Base-by-base conservation (phyloP, 176 grass and related monocot species). In the Chloris gayana region DNA sequence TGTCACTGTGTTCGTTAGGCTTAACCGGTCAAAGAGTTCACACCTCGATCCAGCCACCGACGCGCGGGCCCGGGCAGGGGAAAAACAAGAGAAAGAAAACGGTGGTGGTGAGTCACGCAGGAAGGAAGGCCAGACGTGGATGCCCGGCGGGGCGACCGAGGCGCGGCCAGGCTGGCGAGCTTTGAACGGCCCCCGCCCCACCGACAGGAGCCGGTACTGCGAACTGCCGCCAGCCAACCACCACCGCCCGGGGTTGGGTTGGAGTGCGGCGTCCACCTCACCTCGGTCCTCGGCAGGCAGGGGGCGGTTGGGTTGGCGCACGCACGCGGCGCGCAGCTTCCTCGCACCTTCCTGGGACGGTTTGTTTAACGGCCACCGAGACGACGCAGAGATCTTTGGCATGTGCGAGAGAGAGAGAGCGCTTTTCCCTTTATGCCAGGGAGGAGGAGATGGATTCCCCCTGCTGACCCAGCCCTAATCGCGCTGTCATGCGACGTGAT, bases 301-400 rank as follows among this genome's bases (percentile, higher is more conserved):
- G 42, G 63, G 76, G 49, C 69, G 69, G 64, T 24, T 41, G 58
- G 69, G 64, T 24, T 41, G 58, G 78, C 79, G 85, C 65, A 76
- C 79, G 67, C 45, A 76, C 79, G 67, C 45, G 80, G 70, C 69
- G 50, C 37, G 87, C 77, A 89, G 72, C 82, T 89, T 89, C 87
- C 21, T 38, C 15, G 87, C 87, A 89, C 2, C 82, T 89, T 89
- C 87, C 82, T 76, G 27, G 87, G 82, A 76, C 82, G 31, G 1
- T 7, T 69, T 51, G 60, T 83, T 78, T 67, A 44, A 12, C 19
- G 54, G 2, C 21, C 22, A n/a, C 22, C 42, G 37, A 14, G 37
- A 34, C n/a, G 14, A 8, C 42, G 22, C 11, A 24, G 41, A 87
- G 67, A 83, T 88, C 80, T 72, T 82, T 57, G 78, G 76, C 76